These are phyloP conservation scores for Rubia peregrina DNA, from an alignment of 305 asterid genomes.

Conservation along the genomic window DNA sequence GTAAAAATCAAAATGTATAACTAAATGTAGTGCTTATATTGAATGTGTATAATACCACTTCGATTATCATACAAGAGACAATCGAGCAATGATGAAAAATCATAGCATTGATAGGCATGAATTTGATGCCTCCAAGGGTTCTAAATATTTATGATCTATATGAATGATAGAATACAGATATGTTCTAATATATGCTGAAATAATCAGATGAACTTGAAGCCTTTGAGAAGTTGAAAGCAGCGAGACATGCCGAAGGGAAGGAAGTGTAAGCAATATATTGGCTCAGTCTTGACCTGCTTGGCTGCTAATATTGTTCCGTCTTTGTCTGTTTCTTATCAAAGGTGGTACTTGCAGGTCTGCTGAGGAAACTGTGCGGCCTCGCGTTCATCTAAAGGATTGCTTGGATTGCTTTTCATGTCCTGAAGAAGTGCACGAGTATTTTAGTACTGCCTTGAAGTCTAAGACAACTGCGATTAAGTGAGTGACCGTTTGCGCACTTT, in stretches of 20 bases:
- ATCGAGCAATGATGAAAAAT: neutral
- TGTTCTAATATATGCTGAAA: constrained; percentile 22
- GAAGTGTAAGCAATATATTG: constrained; percentile 60
- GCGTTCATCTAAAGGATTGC: constrained; percentile 82
- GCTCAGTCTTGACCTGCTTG: constrained; percentile 4
- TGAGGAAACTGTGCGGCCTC: constrained; percentile 87
- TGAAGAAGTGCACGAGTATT: constrained; percentile 86
- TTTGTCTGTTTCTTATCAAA: constrained; percentile 17
- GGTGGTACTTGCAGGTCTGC: constrained; percentile 45
- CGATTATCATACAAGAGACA: neutral
- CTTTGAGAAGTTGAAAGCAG: constrained; percentile 61
- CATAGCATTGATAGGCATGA: neutral
- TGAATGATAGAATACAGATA: neutral
- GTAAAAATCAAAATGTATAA: neutral
- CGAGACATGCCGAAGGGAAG: constrained; percentile 60
- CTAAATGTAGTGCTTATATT: neutral
- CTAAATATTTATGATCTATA: neutral
- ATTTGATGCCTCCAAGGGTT: neutral
- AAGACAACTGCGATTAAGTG: constrained; percentile 88
- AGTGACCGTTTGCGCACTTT: constrained; percentile 14
- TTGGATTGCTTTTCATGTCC: constrained; percentile 76
- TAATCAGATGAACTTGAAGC: constrained; percentile 68
- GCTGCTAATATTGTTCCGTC: constrained; percentile 3
- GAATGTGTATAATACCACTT: neutral
- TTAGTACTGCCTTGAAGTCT: constrained; percentile 68